Evolutionary conservation across 1,284 basidiomycete genomes (phyloP), one percentile per base, ranked within the genome.

Genomic region (Trametes pubescens): DNA sequence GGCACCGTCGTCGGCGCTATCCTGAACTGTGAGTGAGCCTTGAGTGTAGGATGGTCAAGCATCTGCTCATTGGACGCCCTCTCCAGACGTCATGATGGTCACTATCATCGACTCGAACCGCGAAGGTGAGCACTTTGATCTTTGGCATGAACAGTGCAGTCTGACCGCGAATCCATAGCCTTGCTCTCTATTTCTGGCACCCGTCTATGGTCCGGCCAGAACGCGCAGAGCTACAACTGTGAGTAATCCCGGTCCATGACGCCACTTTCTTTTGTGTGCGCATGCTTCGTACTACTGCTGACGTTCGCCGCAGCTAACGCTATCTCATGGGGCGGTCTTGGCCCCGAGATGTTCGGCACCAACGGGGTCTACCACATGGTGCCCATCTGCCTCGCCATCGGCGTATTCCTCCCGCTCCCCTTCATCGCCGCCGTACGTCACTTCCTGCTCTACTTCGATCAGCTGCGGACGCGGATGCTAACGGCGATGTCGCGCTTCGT

Each of bases 301-400:
- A 43, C 29, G 5, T 71, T 67, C 70, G 73, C 5, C 77, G 73
- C 69, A 79, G 81, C 74, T 74, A 80, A 83, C 71, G 85, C 86
- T 7, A 80, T 88, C 47, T 78, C 85, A 0, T 88, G 86, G 86
- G 86, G 86, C 65, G 86, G 84, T 1, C 79, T 88, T 14, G 84
- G 79, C 24, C 80, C 82, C 24, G 72, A 81, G 61, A 79, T 87
- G 66, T 88, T 86, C 73, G 79, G 81, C 9, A 79, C 81, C 3
- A 72, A 76, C 34, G 77, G 78, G 7, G 78, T 80, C 11, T 87
- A 86, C 72, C 79, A 77, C 56, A 82, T 87, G 62, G 78, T 83
- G 9, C 85, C 86, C 0, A 81, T 86, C 71, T 82, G 80, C 6
- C 76, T 86, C 62, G 77, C 84, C 55, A 80, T 86, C 59, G 85